Percentiles rank a stretch among this genome's conserved stretches.
Evolutionary conservation across 352 stramenopile genomes (phyloP).

Genomic region (Phytophthora nicotianae): DNA sequence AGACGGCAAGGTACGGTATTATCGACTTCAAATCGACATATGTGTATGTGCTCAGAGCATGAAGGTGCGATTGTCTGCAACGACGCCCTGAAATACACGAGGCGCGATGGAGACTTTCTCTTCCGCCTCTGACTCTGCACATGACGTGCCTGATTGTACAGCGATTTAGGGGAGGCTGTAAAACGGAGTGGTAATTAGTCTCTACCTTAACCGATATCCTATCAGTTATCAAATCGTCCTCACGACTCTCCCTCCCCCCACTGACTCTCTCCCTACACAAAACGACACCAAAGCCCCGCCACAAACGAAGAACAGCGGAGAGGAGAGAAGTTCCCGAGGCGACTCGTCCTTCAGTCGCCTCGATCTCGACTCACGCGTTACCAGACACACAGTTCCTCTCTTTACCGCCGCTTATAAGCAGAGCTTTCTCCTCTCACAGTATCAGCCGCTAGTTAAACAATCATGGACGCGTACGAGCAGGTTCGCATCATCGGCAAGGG

Average conservation of each 20-base stretch:
- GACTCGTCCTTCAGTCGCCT: slow-evolving; percentile 16
- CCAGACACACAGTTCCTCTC: slow-evolving; percentile 1
- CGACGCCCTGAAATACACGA: slow-evolving; percentile 11
- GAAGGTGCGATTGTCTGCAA: slow-evolving; percentile 19
- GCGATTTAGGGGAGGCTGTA: neutral
- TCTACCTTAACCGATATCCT: slow-evolving; percentile 7
- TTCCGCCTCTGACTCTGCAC: slow-evolving; percentile 15
- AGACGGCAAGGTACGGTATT: neutral
- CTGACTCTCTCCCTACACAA: slow-evolving; percentile 15
- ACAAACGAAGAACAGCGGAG: slow-evolving; percentile 50
- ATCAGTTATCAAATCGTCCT: slow-evolving; percentile 10
- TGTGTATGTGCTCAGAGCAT: slow-evolving; percentile 28
- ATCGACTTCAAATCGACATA: slow-evolving; percentile 22
- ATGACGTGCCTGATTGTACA: neutral
- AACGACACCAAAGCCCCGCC: slow-evolving; percentile 15
- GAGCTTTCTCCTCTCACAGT: neutral
- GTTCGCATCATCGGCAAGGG: slow-evolving; percentile 91
- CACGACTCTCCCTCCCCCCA: slow-evolving; percentile 12
- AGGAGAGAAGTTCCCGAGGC: slow-evolving; percentile 29
- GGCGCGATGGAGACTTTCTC: slow-evolving; percentile 18
- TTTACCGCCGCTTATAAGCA: slow-evolving; percentile 1
- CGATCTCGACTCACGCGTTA: slow-evolving; percentile 24
- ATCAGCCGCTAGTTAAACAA: slow-evolving; percentile 6
- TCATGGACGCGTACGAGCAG: slow-evolving; percentile 90
- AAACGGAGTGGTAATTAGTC: slow-evolving; percentile 3